phyloP scores from a whole-genome alignment of 2,329 filamentous ascomycete genomes.

The Fusarium piperis region DNA sequence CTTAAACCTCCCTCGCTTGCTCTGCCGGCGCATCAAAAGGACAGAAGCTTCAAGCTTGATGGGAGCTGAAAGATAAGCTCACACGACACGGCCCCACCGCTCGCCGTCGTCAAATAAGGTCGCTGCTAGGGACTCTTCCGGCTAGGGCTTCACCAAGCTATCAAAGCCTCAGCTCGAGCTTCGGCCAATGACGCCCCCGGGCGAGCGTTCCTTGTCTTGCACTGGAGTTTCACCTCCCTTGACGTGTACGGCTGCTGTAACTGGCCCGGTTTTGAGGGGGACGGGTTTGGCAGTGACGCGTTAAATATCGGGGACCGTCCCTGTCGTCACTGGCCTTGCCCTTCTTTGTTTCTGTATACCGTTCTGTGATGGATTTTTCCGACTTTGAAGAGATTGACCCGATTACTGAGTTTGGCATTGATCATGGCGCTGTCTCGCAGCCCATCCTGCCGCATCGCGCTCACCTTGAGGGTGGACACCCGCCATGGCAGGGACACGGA shows the following conservation, averaged over 20 bases:
- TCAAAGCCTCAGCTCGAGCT: background rate
- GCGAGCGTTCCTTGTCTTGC: background rate
- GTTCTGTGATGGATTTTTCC: constrained; percentile 34
- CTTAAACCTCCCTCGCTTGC: background rate
- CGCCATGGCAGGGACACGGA: constrained; percentile 45
- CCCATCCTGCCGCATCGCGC: background rate
- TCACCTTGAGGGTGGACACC: constrained; percentile 29
- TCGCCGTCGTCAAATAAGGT: background rate
- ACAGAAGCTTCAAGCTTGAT: background rate
- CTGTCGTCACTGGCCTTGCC: constrained; percentile 4
- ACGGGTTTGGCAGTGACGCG: constrained; percentile 12
- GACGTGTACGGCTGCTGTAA: constrained; percentile 4
- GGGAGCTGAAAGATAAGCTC: background rate
- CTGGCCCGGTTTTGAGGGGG: constrained; percentile 16
- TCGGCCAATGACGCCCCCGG: background rate
- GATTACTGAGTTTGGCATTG: constrained; percentile 31
- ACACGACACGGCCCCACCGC: background rate
- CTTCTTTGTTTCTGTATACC: background rate
- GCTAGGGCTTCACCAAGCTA: background rate
- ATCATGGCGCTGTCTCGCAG: constrained; percentile 17
- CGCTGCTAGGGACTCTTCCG: background rate
- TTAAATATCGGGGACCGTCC: constrained; percentile 25
- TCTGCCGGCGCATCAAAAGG: background rate
- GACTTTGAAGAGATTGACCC: constrained; percentile 41
- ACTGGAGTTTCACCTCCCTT: background rate